Conservation (phyloP, 2,329 filamentous ascomycete species). For the Colletotrichum chlorophyti region DNA sequence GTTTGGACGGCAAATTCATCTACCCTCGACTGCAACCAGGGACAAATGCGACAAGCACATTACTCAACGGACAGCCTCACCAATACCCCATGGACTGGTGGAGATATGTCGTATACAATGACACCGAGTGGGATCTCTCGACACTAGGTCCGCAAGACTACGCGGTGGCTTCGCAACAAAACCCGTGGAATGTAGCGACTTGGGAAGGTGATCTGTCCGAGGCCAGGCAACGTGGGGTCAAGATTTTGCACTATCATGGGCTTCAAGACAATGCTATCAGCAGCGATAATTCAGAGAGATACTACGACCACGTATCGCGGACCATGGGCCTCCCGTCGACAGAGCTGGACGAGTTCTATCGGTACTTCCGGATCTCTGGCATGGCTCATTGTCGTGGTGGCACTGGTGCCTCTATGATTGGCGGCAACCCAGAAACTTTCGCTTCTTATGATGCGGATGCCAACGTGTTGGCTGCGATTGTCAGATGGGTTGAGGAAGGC, state of each 20-base stretch:
- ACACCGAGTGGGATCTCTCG: constrained; percentile 29
- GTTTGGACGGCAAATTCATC: constrained; percentile 35
- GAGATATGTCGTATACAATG: constrained; percentile 39
- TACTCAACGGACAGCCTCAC: constrained; percentile 8
- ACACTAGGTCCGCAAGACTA: constrained; percentile 3
- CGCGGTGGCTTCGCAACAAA: constrained; percentile 31
- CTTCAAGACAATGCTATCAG: constrained; percentile 49
- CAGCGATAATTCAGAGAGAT: constrained; percentile 51
- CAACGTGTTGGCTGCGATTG: constrained; percentile 55
- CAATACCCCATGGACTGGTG: constrained; percentile 15
- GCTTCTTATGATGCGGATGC: constrained; percentile 39
- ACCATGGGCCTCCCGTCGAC: constrained; percentile 45
- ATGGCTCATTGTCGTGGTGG: constrained; percentile 58
- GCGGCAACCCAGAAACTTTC: constrained; percentile 29
- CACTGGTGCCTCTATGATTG: constrained; percentile 47
- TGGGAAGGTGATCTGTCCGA: constrained; percentile 46
- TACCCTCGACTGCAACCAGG: constrained; percentile 55
- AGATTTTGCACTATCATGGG: constrained; percentile 55
- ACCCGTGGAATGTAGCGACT: constrained; percentile 48
- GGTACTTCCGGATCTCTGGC: constrained; percentile 57
- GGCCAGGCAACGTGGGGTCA: constrained; percentile 49
- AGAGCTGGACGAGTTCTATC: constrained; percentile 49
- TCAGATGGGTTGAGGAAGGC: constrained; percentile 56
- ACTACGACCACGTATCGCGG: constrained; percentile 53
- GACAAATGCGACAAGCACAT: constrained; percentile 38